Conservation (phyloP, 495 filamentous ascomycete genomes). For the Hyaloscypha variabilis region DNA sequence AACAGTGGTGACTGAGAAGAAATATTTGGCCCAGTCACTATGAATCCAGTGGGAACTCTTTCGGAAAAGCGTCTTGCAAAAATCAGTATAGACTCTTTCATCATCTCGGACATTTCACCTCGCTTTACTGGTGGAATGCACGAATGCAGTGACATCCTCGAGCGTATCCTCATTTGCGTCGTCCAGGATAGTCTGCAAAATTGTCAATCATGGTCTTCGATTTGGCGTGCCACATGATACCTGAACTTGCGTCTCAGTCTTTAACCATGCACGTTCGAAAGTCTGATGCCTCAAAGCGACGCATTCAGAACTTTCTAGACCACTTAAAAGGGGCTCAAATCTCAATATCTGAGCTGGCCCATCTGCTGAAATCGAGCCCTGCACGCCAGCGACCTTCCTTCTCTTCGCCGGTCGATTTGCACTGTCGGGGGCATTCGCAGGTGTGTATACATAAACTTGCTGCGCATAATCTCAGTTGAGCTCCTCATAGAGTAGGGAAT, state of each 20-base stretch:
- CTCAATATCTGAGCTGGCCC: slow-evolving; percentile 21
- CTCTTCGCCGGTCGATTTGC: slow-evolving; percentile 63
- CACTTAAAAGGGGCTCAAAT: slow-evolving; percentile 67
- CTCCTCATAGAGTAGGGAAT: slow-evolving; percentile 10
- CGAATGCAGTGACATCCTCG: slow-evolving; percentile 66
- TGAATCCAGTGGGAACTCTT: slow-evolving; percentile 75
- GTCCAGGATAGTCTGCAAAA: slow-evolving; percentile 55
- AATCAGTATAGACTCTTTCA: background rate
- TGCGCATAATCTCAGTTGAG: slow-evolving; percentile 35
- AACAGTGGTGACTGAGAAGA: slow-evolving; percentile 76
- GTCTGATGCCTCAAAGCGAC: slow-evolving; percentile 58
- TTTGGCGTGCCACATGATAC: slow-evolving; percentile 40
- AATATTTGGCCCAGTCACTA: slow-evolving; percentile 86
- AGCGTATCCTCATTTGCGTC: slow-evolving; percentile 64
- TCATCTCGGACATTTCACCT: slow-evolving; percentile 26
- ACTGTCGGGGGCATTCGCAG: slow-evolving; percentile 38
- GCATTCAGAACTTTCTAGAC: slow-evolving; percentile 56
- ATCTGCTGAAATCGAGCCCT: slow-evolving; percentile 22
- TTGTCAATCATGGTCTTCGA: background rate
- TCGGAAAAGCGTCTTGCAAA: slow-evolving; percentile 19
- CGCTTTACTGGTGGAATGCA: slow-evolving; percentile 43
- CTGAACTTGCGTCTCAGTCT: slow-evolving; percentile 69
- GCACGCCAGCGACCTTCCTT: slow-evolving; percentile 52
- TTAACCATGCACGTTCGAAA: slow-evolving; percentile 69
- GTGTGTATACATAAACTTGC: slow-evolving; percentile 73